Evolutionary conservation across 306 rosid genomes (phyloP), one percentile per base, ranked within the genome.

Genomic region (Delonix regia): DNA sequence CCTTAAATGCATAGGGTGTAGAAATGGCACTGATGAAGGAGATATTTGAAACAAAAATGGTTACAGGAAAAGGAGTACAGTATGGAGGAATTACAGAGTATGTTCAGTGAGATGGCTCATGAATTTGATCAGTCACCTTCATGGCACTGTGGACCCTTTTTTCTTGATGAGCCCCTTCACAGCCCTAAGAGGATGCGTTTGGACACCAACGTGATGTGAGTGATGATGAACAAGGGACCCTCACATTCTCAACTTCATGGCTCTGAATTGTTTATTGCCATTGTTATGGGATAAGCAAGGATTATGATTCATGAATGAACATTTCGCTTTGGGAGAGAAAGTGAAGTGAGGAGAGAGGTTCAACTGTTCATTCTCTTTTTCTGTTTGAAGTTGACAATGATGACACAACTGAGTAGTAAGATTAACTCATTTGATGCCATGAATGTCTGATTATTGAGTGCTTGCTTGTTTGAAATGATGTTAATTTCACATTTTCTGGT

Each of bases 51-150:
- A 11, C 11, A 7, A 10, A 25, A 64, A 60, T 2, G 30, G 19
- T 0, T 78, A 56, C 82, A 89, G 94, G 75, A 74, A 2, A 85
- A 85, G 81, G 74, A 9, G 19, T 89, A 83, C n/a, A 90, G 82
- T 59, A 16, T 87, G 78, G 91, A 84, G 71, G 98, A 93, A 69
- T 78, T 89, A 56, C 94, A 86, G 71, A 60, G 21, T 3, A 88
- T 91, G 92, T 70, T 91, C 0, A 73, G 66, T 75, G 93, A 93
- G 80, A 91, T 93, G 92, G 91, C 42, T 9, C 19, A 77, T 74
- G 95, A 87, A 33, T 86, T 93, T 13, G 79, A 63, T 33, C 12
- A 85, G 30, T 47, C 80, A 82, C 24, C 86, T 2, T 18, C 85
- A 3, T 75, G 72, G 73, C 75, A 42, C 34, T 73, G 53, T 14